Base-by-base conservation (phyloP, 139 green algal species). In the Mesotaenium endlicherianum region DNA sequence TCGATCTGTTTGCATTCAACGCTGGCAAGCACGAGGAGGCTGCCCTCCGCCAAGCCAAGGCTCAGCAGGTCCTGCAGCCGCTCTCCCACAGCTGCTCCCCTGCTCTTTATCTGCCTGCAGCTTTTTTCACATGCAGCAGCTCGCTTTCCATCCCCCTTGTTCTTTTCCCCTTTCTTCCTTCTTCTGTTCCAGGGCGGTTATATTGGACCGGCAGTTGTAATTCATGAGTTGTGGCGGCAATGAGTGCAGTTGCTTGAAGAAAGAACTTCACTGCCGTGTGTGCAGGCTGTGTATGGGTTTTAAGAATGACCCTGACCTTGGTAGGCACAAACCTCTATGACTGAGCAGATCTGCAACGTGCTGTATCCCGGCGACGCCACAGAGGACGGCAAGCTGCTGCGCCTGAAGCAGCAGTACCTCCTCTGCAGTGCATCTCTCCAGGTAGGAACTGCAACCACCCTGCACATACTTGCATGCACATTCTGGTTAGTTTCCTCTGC, bases 361-460 rank as follows among this genome's bases (percentile, higher is more conserved):
- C 91, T 99, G 58, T 99, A 99, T 91, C 96, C 96, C 81, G 97
- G 97, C 77, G 96, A 99, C 89, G 90, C 86, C 67, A 98, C 95
- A 4, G 88, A 92, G 67, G 93, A 98, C 77, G 96, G 96, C 88
- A 98, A 98, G 92, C 91, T 95, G 90, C 93, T 99, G 88, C 94
- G 96, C 81, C 92, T 99, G 31, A 97, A 97, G 91, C 96, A 99
- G 93, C 96, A 99, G 92, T 98, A 96, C 92, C 96, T 99, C 89
- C 97, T 98, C 77, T 94, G 97, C 55, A 94, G 90, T 36, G 96
- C 96, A 4, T 96, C 93, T n/a, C 87, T 98, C 49, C 94, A 91
- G 60, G 95, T 98, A 83, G 4, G 11, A 34, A 34, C 26, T 64
- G n/a, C n/a, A n/a, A n/a, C n/a, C n/a, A n/a, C n/a, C n/a, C n/a